Conservation (phyloP, 164 flowering plant species). For the Berberis vulgaris region DNA sequence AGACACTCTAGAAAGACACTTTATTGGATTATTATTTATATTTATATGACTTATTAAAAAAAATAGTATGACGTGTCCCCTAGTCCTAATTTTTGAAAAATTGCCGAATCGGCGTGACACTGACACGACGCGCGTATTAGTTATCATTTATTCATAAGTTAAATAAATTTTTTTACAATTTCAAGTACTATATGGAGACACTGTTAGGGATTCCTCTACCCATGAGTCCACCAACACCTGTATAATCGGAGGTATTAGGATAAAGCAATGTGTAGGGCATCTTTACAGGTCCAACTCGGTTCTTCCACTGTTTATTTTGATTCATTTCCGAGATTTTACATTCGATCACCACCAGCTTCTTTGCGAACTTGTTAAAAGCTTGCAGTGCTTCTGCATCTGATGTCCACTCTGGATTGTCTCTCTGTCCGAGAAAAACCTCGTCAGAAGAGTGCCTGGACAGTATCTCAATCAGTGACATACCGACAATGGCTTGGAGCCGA, state of each 20-base stretch:
- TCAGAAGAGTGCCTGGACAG: constrained; percentile 72
- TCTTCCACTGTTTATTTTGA: constrained; percentile 37
- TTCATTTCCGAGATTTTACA: constrained; percentile 44
- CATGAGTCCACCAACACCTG: constrained; percentile 50
- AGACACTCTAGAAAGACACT: too few relatives aligned
- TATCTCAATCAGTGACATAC: constrained; percentile 64
- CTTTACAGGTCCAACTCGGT: constrained; percentile 60
- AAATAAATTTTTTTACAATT: too few relatives aligned
- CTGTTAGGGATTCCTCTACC: constrained; percentile 86
- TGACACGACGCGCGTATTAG: too few relatives aligned
- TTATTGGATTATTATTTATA: too few relatives aligned
- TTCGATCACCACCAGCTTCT: constrained; percentile 45
- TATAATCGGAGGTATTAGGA: constrained; percentile 63
- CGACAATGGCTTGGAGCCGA: constrained; percentile 66
- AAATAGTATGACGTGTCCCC: too few relatives aligned
- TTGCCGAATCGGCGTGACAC: too few relatives aligned
- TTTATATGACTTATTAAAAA: too few relatives aligned
- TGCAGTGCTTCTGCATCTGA: constrained; percentile 35
- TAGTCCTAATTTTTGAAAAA: too few relatives aligned
- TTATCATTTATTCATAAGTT: too few relatives aligned
- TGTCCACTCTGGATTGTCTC: constrained; percentile 57
- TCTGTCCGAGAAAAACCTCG: constrained; percentile 74
- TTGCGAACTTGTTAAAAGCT: constrained; percentile 55
- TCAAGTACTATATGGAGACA: constrained; percentile 36
- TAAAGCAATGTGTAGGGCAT: constrained; percentile 70